These are phyloP conservation scores for Umbilicus rupestris DNA, from an alignment of 164 flowering plant genomes.

Conservation along the genomic window DNA sequence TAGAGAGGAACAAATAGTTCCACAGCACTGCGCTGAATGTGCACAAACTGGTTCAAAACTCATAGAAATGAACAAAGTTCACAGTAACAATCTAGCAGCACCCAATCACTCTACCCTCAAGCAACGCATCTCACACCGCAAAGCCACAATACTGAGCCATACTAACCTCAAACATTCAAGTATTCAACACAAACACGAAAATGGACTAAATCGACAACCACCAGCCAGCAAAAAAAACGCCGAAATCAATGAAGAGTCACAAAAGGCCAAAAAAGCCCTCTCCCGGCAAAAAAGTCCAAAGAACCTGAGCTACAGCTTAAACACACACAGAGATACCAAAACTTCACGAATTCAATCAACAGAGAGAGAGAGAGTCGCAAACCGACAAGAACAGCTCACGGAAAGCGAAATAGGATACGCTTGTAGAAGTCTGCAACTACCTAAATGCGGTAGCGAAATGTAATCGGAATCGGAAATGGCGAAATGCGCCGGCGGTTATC, in stretches of 20 bases:
- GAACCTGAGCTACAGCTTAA: slow-evolving; percentile 1
- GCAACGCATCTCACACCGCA: background rate
- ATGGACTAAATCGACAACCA: too few species aligned
- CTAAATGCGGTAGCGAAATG: background rate
- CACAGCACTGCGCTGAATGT: background rate
- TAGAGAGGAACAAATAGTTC: background rate
- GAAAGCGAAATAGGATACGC: background rate
- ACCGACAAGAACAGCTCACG: slow-evolving; percentile 2
- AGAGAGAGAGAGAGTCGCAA: background rate
- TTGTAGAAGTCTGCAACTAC: background rate
- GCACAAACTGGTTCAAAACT: background rate
- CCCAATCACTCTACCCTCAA: background rate
- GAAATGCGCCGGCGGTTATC: background rate
- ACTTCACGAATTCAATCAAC: background rate
- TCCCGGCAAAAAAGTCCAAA: background rate
- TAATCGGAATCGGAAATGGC: background rate
- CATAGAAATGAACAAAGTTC: background rate
- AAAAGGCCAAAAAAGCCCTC: background rate
- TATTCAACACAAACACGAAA: too few species aligned
- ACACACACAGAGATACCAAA: background rate
- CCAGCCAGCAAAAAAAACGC: too few species aligned
- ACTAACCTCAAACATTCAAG: too few species aligned
- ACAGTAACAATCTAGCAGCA: background rate
- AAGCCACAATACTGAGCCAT: background rate
- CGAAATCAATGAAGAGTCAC: background rate